Evolutionary conservation across 306 rosid genomes (phyloP).

Genomic region (Cucumis hystrix): DNA sequence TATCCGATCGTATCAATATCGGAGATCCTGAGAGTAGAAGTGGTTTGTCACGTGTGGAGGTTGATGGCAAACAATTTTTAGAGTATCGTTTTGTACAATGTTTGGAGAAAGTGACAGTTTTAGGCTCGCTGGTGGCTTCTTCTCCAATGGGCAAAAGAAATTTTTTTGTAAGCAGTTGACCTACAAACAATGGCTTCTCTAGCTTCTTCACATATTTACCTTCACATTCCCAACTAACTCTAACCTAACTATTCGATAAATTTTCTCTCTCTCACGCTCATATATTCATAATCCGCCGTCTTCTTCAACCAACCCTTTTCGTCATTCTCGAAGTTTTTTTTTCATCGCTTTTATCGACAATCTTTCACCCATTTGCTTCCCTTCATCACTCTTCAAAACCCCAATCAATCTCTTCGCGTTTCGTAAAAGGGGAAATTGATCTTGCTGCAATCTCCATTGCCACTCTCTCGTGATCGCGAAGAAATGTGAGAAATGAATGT

Average conservation of each 20-base stretch:
- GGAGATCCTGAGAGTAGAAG: no score
- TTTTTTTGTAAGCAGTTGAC: background rate
- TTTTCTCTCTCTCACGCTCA: background rate
- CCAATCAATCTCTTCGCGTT: background rate
- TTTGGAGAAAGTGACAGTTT: background rate
- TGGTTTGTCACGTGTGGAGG: no score
- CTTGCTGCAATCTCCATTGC: constrained; percentile 21
- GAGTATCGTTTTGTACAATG: no score
- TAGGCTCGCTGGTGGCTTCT: background rate
- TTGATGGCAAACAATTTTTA: no score
- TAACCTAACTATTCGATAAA: background rate
- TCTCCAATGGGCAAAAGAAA: background rate
- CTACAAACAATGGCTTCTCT: background rate
- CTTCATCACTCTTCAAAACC: background rate
- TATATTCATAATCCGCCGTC: background rate
- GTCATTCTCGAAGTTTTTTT: background rate
- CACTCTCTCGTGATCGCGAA: background rate
- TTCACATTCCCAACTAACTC: background rate
- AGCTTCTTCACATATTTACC: background rate
- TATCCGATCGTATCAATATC: no score
- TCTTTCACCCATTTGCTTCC: constrained; percentile 1
- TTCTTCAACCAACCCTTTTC: background rate
- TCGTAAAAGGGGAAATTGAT: background rate
- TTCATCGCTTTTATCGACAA: constrained; percentile 29
- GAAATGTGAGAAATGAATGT: constrained; percentile 21